Evolutionary conservation across 164 flowering plant species (phyloP).

Genomic region (Echeveria elegans): DNA sequence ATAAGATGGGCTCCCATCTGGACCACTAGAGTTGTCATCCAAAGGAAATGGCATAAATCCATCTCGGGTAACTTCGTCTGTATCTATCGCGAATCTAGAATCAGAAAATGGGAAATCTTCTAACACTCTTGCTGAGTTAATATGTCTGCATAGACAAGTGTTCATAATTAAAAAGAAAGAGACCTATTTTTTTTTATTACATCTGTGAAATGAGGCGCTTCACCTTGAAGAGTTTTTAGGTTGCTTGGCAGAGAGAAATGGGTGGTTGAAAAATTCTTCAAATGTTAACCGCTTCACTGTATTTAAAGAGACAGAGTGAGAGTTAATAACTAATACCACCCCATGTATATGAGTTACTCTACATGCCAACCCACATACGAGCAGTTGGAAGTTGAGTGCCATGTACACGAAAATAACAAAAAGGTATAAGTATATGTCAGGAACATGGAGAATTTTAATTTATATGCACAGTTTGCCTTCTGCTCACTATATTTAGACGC

Average conservation of each 20-base stretch:
- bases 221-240: constrained; percentile 42
- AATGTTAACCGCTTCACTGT: constrained; percentile 92
- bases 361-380: not conserved
- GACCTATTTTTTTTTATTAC: not conserved
- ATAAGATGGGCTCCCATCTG: constrained; percentile 51
- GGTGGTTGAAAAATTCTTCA: constrained; percentile 94
- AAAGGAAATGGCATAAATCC: constrained; percentile 65
- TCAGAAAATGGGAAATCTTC: constrained; percentile 37
- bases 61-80: constrained; percentile 60
- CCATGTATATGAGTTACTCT: not conserved
- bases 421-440: not conserved
- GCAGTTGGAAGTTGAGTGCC: not conserved
- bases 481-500: not conserved
- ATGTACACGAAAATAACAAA: not conserved
- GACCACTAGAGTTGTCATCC: constrained; percentile 72
- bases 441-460: not conserved
- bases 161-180: not conserved
- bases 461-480: not conserved
- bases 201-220: not conserved
- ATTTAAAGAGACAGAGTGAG: constrained; percentile 9
- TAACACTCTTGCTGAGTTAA: constrained; percentile 18
- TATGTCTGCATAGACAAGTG: constrained; percentile 28
- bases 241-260: constrained; percentile 41
- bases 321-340: not conserved
- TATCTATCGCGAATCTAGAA: constrained; percentile 25